Percentiles rank a stretch among this genome's conserved stretches.
Conservation (phyloP, 2,329 filamentous ascomycete genomes). For the Curvularia eragrostidis region DNA sequence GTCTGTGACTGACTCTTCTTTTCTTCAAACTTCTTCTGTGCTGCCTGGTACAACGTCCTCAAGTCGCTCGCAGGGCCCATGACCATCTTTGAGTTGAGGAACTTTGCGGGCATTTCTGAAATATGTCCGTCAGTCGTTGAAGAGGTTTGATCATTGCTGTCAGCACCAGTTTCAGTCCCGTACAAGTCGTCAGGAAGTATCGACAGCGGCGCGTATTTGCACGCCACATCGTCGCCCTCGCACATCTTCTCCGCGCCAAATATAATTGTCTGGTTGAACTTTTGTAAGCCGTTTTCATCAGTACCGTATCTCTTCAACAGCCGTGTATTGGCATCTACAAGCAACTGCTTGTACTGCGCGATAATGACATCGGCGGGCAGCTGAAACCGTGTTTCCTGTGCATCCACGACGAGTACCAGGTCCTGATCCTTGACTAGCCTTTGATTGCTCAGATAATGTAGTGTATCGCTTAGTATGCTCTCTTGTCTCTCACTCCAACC, state of each 20-base stretch:
- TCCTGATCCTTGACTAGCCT: slow-evolving; percentile 63
- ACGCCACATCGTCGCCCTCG: slow-evolving; percentile 58
- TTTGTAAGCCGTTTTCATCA: slow-evolving; percentile 28
- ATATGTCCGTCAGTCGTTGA: too few species aligned
- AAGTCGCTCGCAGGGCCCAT: slow-evolving; percentile 61
- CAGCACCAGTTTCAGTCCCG: slow-evolving; percentile 54
- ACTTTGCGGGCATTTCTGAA: slow-evolving; percentile 46
- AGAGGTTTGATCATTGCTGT: too few species aligned
- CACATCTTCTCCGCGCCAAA: slow-evolving; percentile 65
- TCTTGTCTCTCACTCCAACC: slow-evolving; percentile 45
- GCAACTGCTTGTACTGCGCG: slow-evolving; percentile 64
- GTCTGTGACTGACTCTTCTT: slow-evolving; percentile 39
- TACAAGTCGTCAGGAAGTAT: slow-evolving; percentile 59
- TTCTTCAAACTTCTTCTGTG: slow-evolving; percentile 48
- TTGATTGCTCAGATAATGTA: slow-evolving; percentile 57
- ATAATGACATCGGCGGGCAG: slow-evolving; percentile 69
- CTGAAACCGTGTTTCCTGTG: slow-evolving; percentile 70
- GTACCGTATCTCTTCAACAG: slow-evolving; percentile 59
- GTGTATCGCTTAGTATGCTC: slow-evolving; percentile 54
- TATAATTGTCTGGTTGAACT: slow-evolving; percentile 60
- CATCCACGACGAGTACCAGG: slow-evolving; percentile 68
- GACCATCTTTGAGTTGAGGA: slow-evolving; percentile 56
- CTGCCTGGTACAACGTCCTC: slow-evolving; percentile 54
- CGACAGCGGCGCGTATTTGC: slow-evolving; percentile 60
- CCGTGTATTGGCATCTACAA: slow-evolving; percentile 61